Evolutionary conservation across 495 filamentous ascomycete species (phyloP), one percentile per base, ranked within the genome.

Genomic region (Penicillium roqueforti): DNA sequence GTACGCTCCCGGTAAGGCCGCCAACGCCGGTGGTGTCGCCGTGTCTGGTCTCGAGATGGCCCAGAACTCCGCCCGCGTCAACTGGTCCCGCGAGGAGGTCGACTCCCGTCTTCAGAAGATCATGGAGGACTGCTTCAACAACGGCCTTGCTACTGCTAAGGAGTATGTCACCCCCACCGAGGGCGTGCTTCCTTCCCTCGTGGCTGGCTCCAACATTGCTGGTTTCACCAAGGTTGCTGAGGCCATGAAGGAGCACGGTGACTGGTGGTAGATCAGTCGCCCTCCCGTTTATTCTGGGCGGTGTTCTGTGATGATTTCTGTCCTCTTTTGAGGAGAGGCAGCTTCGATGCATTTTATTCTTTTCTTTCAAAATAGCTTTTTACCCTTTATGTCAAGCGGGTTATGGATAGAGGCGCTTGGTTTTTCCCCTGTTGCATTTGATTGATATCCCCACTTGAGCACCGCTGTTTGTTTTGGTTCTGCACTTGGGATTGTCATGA

Each of bases 31-130:
- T 73, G 93, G 93, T 79, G 93, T 97, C 51, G 93, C 93, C 37
- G 93, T 98, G 16, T 96, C 91, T 20, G 93, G 93, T 60, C 86
- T 98, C 37, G 93, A 98, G 81, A 98, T 98, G 93, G 92, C 92
- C 23, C 93, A 98, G 84, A 98, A 98, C 81, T 90, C 85, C 53
- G 76, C 84, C 67, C 87, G 92, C 31, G 76, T 96, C 53, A 79
- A 70, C 61, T 98, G 93, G 93, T 88, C 88, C 41, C 53, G 76
- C 22, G 88, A 97, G 77, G 86, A 93, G 77, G 93, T 98, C 54
- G 93, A 98, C 74, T 79, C 82, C 67, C 89, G 88, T 69, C 86
- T 98, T 58, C 95, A 92, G 79, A 76, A 72, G 56, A 98, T 97
- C 74, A 98, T 98, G 93, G 83, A 91, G 76, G 77, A 79, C 51